Evolutionary conservation across 2,329 filamentous ascomycete genomes (phyloP).

Genomic region (Colletotrichum truncatum): DNA sequence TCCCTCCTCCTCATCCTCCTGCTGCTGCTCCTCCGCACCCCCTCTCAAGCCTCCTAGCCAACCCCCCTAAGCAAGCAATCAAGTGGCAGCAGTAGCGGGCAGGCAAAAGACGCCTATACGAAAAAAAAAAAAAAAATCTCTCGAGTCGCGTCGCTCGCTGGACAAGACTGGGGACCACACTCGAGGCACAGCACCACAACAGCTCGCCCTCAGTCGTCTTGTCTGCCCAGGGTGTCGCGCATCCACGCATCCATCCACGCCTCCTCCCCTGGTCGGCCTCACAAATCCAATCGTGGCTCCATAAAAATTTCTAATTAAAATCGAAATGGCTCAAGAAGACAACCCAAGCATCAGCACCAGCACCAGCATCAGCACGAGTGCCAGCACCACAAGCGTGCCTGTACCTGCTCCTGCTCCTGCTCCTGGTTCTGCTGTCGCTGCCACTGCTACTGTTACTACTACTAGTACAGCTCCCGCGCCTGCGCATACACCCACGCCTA

Average conservation of each 20-base stretch:
- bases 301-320: slow-evolving; percentile 51
- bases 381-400: slow-evolving; percentile 27
- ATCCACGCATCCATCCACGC: slow-evolving; percentile 31
- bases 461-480: neutral
- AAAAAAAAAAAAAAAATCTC: neutral
- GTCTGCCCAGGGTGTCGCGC: slow-evolving; percentile 32
- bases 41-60: slow-evolving; percentile 13
- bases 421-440: neutral
- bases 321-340: slow-evolving; percentile 46
- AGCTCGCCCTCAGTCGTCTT: slow-evolving; percentile 7
- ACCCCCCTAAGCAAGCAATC: neutral
- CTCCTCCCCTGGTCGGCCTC: slow-evolving; percentile 40
- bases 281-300: slow-evolving; percentile 45
- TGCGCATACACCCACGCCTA: slow-evolving; percentile 1
- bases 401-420: slow-evolving; percentile 14
- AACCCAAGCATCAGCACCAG: slow-evolving; percentile 30
- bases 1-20: slow-evolving; percentile 15
- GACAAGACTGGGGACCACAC: slow-evolving; percentile 24
- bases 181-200: neutral
- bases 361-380: slow-evolving; percentile 23
- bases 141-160: slow-evolving; percentile 18
- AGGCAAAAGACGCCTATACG: neutral
- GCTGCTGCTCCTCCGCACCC: slow-evolving; percentile 26
- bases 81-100: slow-evolving; percentile 12
- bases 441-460: neutral